A percentile compares a stretch with the other conserved stretches of the same genome.
Conservation (phyloP, 2,329 filamentous ascomycete species). For the Colletotrichum sp. region DNA sequence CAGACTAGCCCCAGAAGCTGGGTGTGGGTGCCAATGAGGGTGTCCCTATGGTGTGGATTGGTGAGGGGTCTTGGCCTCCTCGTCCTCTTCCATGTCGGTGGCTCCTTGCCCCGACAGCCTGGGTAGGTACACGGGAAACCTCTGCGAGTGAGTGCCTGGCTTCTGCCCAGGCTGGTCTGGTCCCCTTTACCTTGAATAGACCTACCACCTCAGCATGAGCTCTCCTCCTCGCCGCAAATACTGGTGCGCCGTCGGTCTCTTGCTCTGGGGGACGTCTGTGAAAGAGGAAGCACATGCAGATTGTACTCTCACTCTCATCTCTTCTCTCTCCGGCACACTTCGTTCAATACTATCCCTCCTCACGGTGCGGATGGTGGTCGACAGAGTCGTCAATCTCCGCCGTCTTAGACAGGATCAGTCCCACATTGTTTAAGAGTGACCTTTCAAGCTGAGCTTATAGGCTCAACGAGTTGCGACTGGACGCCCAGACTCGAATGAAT, state of each 20-base stretch:
- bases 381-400: constrained; percentile 10
- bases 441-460: constrained; percentile 4
- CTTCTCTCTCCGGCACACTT: background rate
- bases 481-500: background rate
- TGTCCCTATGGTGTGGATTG: background rate
- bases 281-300: background rate
- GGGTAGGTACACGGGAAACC: constrained; percentile 12
- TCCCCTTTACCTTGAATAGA: background rate
- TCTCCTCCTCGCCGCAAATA: background rate
- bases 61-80: constrained; percentile 5
- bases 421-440: constrained; percentile 12
- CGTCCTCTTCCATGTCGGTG: background rate
- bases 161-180: background rate
- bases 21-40: constrained; percentile 5
- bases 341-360: background rate
- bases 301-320: background rate
- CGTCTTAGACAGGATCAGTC: constrained; percentile 17
- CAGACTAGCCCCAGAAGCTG: constrained; percentile 27
- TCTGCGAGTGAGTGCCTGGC: background rate
- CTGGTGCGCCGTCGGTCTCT: background rate
- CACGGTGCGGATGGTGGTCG: background rate
- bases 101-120: constrained; percentile 18
- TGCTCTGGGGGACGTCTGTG: background rate
- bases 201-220: background rate
- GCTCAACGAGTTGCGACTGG: background rate